Percentiles rank a stretch among this genome's conserved stretches.
These are phyloP conservation scores for Apiotrichum veenhuisii DNA, from an alignment of 1,284 basidiomycete genomes.

Conservation along the genomic window DNA sequence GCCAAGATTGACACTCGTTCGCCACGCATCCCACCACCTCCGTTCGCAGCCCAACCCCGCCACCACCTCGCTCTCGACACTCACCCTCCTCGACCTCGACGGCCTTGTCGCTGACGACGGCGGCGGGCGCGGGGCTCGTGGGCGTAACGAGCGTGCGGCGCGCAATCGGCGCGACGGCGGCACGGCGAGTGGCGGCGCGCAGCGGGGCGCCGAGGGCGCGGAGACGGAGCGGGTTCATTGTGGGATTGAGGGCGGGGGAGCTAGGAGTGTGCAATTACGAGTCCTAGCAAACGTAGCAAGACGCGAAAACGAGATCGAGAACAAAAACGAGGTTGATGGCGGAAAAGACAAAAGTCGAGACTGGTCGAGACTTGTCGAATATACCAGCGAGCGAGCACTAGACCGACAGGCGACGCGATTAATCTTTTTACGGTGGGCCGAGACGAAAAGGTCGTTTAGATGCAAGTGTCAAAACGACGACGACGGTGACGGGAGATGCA, in stretches of 20 bases:
- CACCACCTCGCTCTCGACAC: neutral
- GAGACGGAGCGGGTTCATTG: constrained; percentile 7
- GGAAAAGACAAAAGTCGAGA: no score
- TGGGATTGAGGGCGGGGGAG: neutral
- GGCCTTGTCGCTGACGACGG: constrained; percentile 29
- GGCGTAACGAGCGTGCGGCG: constrained; percentile 30
- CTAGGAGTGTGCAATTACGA: neutral
- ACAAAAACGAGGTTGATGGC: no score
- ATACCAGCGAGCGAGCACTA: no score
- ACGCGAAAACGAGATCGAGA: neutral
- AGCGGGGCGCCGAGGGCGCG: constrained; percentile 7
- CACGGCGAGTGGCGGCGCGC: neutral
- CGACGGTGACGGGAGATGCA: no score
- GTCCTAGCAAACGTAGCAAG: neutral
- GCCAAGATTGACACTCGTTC: no score
- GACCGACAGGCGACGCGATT: no score
- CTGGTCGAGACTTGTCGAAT: no score
- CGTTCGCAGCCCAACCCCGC: neutral
- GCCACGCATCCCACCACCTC: neutral
- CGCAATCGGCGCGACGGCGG: neutral
- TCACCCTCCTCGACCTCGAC: constrained; percentile 24
- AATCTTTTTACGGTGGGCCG: no score
- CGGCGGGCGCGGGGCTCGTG: constrained; percentile 26
- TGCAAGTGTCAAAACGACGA: no score
- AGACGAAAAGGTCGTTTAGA: no score